phyloP scores from a whole-genome alignment of 1,284 basidiomycete species.

The Boletus mariae region DNA sequence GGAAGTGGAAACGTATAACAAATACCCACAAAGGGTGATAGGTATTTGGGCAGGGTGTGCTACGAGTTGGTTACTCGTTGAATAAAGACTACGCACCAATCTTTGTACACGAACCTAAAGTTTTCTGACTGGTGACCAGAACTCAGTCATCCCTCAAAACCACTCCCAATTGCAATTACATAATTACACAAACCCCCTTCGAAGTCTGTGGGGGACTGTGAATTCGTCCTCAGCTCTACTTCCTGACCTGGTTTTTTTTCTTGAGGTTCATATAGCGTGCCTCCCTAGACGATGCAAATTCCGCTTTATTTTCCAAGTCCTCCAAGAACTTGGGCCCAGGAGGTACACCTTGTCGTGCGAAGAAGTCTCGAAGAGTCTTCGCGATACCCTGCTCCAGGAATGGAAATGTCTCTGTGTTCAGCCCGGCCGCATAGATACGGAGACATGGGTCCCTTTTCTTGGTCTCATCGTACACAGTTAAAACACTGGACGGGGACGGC shows the following conservation, averaged over 20 bases:
- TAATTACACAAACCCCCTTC: no score
- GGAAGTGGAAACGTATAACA: slow-evolving; percentile 6
- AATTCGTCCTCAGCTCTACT: no score
- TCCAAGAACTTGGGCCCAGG: background rate
- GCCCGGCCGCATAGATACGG: background rate
- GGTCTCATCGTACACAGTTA: background rate
- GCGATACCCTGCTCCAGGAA: background rate
- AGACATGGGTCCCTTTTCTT: background rate
- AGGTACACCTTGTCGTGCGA: background rate
- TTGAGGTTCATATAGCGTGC: background rate
- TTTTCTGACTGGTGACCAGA: no score
- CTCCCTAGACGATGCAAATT: background rate
- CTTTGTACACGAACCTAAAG: no score
- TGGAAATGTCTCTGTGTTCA: background rate
- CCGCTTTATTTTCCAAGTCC: background rate
- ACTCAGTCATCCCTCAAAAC: no score
- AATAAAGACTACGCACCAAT: slow-evolving; percentile 14
- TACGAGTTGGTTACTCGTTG: slow-evolving; percentile 64
- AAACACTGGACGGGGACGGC: no score
- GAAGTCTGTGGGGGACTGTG: no score
- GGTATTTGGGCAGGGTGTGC: slow-evolving; percentile 69
- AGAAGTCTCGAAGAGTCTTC: background rate
- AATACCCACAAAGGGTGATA: slow-evolving; percentile 22
- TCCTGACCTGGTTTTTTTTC: no score
- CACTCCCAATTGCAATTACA: no score